Evolutionary conservation across 2,329 filamentous ascomycete species (phyloP).

Genomic region (Xylaria sp.): DNA sequence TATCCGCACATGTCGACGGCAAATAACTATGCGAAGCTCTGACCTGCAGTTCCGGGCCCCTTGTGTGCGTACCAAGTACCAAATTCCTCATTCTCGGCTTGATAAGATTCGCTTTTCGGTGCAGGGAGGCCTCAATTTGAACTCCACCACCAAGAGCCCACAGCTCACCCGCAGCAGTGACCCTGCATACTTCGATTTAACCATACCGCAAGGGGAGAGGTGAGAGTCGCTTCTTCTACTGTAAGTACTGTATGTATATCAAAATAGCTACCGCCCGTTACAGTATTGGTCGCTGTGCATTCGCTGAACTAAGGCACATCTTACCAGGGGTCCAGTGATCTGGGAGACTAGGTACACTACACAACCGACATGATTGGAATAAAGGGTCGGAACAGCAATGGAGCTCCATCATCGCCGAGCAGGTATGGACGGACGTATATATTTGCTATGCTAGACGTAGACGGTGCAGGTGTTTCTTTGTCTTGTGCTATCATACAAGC

Average conservation of each 20-base stretch:
- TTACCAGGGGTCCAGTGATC: constrained; percentile 24
- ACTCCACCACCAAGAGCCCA: constrained; percentile 29
- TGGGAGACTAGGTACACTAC: constrained; percentile 25
- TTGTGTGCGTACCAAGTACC: constrained; percentile 25
- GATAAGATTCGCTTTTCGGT: constrained; percentile 25
- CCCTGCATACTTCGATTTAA: constrained; percentile 23
- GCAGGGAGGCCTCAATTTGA: constrained; percentile 34
- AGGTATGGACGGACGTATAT: background rate
- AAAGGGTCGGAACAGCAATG: constrained; percentile 10
- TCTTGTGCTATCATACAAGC: background rate
- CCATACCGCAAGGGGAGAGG: constrained; percentile 20
- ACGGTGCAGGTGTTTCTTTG: constrained; percentile 6
- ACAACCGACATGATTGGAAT: constrained; percentile 10
- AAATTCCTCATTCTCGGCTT: constrained; percentile 18
- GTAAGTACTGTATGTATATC: constrained; percentile 8
- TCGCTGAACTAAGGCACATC: constrained; percentile 8
- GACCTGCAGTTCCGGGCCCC: constrained; percentile 30
- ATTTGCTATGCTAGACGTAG: background rate
- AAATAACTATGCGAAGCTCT: constrained; percentile 25
- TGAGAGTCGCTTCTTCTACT: constrained; percentile 19
- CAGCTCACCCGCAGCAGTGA: constrained; percentile 26
- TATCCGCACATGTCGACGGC: constrained; percentile 20
- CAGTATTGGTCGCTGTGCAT: constrained; percentile 7
- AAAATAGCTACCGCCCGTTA: constrained; percentile 5
- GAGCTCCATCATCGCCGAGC: background rate